phyloP scores from a whole-genome alignment of 768 basidiomycete genomes.

The Pulveroboletus sp. region DNA sequence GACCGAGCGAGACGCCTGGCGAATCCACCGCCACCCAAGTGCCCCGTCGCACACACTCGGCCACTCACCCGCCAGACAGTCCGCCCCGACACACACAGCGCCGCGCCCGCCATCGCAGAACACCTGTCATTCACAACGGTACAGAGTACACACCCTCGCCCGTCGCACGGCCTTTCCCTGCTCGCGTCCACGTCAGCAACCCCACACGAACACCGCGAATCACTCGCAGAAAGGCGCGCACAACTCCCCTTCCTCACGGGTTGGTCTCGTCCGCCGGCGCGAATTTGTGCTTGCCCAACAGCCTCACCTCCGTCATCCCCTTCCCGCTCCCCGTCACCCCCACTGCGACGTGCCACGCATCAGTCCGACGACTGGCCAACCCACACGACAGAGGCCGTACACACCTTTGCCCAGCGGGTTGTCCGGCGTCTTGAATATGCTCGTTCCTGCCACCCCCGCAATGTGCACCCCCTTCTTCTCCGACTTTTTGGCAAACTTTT shows the following conservation, averaged over 20 bases:
- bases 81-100: too few species aligned
- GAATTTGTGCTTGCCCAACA: conserved; percentile 75
- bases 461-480: conserved; percentile 92
- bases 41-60: too few species aligned
- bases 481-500: conserved; percentile 92
- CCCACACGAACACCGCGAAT: too few species aligned
- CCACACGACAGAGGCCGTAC: conserved; percentile 27
- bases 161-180: conserved; percentile 12
- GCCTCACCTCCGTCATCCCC: conserved; percentile 77
- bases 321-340: conserved; percentile 90
- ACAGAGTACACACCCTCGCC: conserved; percentile 24
- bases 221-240: background rate
- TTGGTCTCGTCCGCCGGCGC: conserved; percentile 42
- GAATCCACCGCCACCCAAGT: conserved; percentile 7
- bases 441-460: conserved; percentile 82
- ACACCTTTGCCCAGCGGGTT: conserved; percentile 82
- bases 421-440: conserved; percentile 93
- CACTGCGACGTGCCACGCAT: conserved; percentile 41
- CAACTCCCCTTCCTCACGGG: conserved; percentile 19
- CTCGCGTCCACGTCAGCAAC: too few species aligned
- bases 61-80: too few species aligned
- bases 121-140: conserved; percentile 25
- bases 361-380: conserved; percentile 4
- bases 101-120: conserved; percentile 1
- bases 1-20: too few species aligned